Evolutionary conservation across 2,329 filamentous ascomycete species (phyloP).

Genomic region (Phialophora tarda): DNA sequence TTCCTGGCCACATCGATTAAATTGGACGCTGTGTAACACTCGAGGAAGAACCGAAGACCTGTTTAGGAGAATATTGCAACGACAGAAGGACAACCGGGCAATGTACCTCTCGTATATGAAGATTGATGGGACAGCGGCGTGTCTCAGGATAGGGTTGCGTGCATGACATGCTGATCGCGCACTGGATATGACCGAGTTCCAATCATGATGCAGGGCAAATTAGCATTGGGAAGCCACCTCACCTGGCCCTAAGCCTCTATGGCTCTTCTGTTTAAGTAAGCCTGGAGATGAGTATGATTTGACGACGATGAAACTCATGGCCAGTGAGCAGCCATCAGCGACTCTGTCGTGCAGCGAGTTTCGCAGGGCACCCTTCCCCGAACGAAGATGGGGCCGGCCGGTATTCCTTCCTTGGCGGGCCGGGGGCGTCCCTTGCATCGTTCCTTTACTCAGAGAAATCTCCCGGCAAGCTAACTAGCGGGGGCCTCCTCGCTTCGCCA

Average conservation of each 20-base stretch:
- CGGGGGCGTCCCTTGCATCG: slow-evolving; percentile 2
- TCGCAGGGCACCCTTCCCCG: background rate
- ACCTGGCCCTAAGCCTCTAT: slow-evolving; percentile 6
- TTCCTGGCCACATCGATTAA: background rate
- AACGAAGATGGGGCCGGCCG: background rate
- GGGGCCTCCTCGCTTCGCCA: slow-evolving; percentile 11
- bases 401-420: background rate
- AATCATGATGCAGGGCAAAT: slow-evolving; percentile 19
- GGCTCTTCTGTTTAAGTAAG: slow-evolving; percentile 13
- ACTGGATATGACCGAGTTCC: slow-evolving; percentile 13
- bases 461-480: slow-evolving; percentile 8
- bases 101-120: slow-evolving; percentile 11
- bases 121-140: slow-evolving; percentile 18
- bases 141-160: slow-evolving; percentile 24
- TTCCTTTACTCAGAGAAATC: background rate
- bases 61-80: background rate
- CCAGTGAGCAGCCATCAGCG: slow-evolving; percentile 10
- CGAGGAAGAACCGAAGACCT: slow-evolving; percentile 2
- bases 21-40: slow-evolving; percentile 14
- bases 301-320: background rate
- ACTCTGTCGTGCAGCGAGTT: slow-evolving; percentile 4
- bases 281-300: slow-evolving; percentile 21
- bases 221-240: background rate
- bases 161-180: slow-evolving; percentile 10
- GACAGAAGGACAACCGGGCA: slow-evolving; percentile 2